These are phyloP conservation scores for Hamamelis virginiana DNA, from an alignment of 164 flowering plant genomes.

Conservation along the genomic window DNA sequence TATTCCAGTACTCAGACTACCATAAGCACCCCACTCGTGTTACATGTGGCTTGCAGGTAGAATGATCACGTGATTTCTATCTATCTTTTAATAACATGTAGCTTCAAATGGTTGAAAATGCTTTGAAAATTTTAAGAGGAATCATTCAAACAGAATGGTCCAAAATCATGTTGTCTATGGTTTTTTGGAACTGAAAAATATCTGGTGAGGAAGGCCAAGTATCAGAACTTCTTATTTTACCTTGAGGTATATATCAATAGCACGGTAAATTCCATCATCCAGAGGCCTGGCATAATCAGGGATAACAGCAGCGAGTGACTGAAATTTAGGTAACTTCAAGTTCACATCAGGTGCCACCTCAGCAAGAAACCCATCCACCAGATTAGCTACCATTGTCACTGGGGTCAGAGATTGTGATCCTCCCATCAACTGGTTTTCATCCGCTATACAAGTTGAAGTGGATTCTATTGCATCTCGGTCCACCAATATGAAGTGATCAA, in stretches of 20 bases:
- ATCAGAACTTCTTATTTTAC: constrained; percentile 29
- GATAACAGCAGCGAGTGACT: constrained; percentile 60
- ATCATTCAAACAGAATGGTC: too few species aligned
- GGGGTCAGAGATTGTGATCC: constrained; percentile 47
- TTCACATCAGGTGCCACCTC: constrained; percentile 82
- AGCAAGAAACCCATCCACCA: constrained; percentile 71
- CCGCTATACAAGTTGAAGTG: constrained; percentile 37
- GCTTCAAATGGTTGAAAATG: too few species aligned
- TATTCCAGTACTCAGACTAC: too few species aligned
- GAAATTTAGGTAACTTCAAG: constrained; percentile 62
- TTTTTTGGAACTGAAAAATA: background rate
- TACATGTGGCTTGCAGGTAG: too few species aligned
- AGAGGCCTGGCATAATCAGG: constrained; percentile 79
- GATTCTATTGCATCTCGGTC: constrained; percentile 29
- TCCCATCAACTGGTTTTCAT: constrained; percentile 50
- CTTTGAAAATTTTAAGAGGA: too few species aligned
- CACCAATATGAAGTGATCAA: constrained; percentile 56
- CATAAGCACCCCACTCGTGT: too few species aligned
- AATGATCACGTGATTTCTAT: too few species aligned
- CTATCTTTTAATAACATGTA: too few species aligned
- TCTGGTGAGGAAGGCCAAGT: constrained; percentile 1
- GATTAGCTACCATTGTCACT: constrained; percentile 69
- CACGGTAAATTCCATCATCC: constrained; percentile 82
- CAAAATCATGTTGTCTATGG: background rate
- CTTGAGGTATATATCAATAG: constrained; percentile 80